Base-by-base conservation (phyloP, 2,329 filamentous ascomycete genomes). In the Colletotrichum cordylinicola region DNA sequence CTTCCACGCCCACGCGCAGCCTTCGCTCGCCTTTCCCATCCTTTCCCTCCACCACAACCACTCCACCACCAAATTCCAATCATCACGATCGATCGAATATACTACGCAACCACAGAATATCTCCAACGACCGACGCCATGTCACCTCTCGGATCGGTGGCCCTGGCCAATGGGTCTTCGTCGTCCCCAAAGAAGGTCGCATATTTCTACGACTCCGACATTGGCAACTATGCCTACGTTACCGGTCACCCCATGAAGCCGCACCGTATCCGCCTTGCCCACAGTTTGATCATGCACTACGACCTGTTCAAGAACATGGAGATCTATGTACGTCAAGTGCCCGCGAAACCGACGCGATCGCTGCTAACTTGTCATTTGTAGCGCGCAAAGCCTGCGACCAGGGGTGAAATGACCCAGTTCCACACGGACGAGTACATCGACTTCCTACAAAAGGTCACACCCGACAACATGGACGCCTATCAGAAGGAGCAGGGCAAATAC, bases 131-230 rank as follows among this genome's bases (percentile, higher is more conserved):
- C 65, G 70, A 74, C 67, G 69, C 66, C 68, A 78, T 78, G 77
- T 72, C 77, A 67, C 75, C 72, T 29, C 83, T 87, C 77, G 84
- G 88, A 78, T 86, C 88, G 62, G 84, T 85, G 56, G 88, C 88
- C 71, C 86, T 90, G 77, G 73, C 73, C 69, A 85, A 87, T 75
- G 84, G 86, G 74, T 81, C 84, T 65, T 81, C 85, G 67, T 86
- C 85, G 66, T 86, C 88, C 31, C 86, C 88, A 69, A 98, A 97
- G 87, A 95, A 96, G 83, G 95, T 98, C 74, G 96, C 96, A 72
- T 98, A 98, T 87, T 98, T 98, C 86, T 98, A 98, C 90, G 96
- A 98, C 83, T 98, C 95, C 4, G 96, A 98, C 86, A 97, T 98
- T 83, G 96, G 96, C 79, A 98, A 98, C 86, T 98, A 98, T 88